Evolutionary conservation across 2,329 filamentous ascomycete species (phyloP).

Genomic region (Alternaria triticina): DNA sequence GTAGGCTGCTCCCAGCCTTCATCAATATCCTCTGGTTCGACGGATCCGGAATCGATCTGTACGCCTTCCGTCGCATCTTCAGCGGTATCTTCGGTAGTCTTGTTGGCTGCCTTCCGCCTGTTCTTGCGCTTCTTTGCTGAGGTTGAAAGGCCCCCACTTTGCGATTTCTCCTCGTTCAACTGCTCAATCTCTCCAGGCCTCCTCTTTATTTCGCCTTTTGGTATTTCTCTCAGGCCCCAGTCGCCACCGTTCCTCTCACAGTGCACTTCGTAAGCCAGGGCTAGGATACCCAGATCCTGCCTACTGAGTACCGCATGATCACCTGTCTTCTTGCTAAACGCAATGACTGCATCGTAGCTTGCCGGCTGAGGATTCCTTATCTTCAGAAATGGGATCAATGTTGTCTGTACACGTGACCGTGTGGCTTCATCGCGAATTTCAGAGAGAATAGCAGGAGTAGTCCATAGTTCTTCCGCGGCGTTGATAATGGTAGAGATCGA

Average conservation of each 20-base stretch:
- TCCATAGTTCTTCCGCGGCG: slow-evolving; percentile 69
- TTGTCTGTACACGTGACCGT: slow-evolving; percentile 79
- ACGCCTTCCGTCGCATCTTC: slow-evolving; percentile 5
- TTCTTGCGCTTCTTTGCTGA: slow-evolving; percentile 16
- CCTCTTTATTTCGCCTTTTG: slow-evolving; percentile 79
- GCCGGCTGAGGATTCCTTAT: slow-evolving; percentile 75
- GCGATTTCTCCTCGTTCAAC: slow-evolving; percentile 22
- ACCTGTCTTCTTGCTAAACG: slow-evolving; percentile 88
- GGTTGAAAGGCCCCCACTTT: slow-evolving; percentile 10
- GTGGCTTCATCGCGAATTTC: slow-evolving; percentile 89
- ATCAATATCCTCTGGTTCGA: slow-evolving; percentile 1
- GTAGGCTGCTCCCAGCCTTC: slow-evolving; percentile 19
- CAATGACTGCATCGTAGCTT: slow-evolving; percentile 79
- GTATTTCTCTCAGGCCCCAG: slow-evolving; percentile 79
- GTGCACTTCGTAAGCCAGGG: slow-evolving; percentile 92
- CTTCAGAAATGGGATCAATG: slow-evolving; percentile 83
- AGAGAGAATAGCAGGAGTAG: slow-evolving; percentile 81
- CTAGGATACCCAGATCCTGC: slow-evolving; percentile 88
- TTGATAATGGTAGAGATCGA: slow-evolving; percentile 80
- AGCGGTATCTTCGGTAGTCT: background rate
- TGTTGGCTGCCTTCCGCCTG: background rate
- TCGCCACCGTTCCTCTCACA: slow-evolving; percentile 88
- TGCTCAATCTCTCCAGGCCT: slow-evolving; percentile 25
- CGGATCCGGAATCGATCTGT: background rate
- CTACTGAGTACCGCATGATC: slow-evolving; percentile 86